These are phyloP conservation scores for Heterobasidion irregulare DNA, from an alignment of 1,284 basidiomycete species.

Conservation along the genomic window DNA sequence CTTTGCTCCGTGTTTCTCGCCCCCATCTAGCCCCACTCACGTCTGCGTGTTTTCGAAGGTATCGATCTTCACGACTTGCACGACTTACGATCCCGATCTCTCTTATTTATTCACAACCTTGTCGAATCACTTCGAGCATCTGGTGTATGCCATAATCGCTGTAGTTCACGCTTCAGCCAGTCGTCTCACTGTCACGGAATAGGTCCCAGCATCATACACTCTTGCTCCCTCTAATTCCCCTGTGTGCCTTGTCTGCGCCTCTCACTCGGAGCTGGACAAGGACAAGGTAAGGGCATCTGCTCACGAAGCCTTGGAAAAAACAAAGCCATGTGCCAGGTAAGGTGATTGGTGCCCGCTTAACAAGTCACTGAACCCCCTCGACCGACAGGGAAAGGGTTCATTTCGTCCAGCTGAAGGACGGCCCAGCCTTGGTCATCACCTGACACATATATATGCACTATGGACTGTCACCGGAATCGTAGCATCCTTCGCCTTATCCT, in stretches of 20 bases:
- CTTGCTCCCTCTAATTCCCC: conserved; percentile 55
- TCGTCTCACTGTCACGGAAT: conserved; percentile 3
- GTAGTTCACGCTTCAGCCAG: conserved; percentile 2
- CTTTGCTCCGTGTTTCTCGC: not conserved
- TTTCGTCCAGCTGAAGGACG: conserved; percentile 41
- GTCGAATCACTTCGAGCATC: conserved; percentile 48
- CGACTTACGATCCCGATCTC: conserved; percentile 50
- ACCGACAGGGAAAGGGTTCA: conserved; percentile 38
- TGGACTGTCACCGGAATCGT: not conserved
- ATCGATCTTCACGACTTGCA: conserved; percentile 61
- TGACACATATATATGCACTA: conserved; percentile 14
- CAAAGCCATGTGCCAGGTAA: conserved; percentile 38
- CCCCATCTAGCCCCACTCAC: conserved; percentile 2
- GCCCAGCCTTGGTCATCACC: conserved; percentile 49
- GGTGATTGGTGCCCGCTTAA: conserved; percentile 9
- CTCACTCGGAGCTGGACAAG: conserved; percentile 32
- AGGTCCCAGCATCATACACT: conserved; percentile 54
- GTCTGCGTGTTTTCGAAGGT: conserved; percentile 24
- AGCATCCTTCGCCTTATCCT: not conserved
- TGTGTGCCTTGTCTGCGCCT: conserved; percentile 45
- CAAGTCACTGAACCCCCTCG: not conserved
- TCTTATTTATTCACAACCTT: conserved; percentile 59
- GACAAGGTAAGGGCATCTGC: conserved; percentile 33
- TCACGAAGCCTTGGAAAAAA: conserved; percentile 35
- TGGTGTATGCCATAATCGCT: conserved; percentile 36